Conservation (phyloP, 306 rosid species). For the Cucumis melo region DNA sequence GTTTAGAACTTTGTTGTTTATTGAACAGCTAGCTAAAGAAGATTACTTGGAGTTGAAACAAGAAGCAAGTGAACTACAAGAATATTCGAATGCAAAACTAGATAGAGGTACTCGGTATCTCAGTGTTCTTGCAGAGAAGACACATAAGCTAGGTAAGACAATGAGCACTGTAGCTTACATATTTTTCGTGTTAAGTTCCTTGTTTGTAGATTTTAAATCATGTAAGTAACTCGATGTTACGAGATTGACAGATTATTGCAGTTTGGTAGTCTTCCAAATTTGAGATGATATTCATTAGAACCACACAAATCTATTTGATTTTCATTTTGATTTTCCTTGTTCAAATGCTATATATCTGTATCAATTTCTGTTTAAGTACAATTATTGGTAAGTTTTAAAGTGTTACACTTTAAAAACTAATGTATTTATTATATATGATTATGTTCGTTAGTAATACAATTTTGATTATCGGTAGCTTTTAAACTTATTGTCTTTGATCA, state of each 20-base stretch:
- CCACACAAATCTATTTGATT: not conserved
- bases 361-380: not conserved
- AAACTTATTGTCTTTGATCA: no score
- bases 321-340: not conserved
- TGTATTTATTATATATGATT: no score
- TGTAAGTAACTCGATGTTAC: not conserved
- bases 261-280: not conserved
- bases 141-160: constrained; percentile 61
- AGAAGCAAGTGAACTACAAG: constrained; percentile 87
- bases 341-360: not conserved
- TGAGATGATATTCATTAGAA: not conserved
- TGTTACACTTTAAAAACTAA: no score
- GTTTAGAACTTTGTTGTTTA: constrained; percentile 16
- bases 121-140: constrained; percentile 82
- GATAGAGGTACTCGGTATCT: constrained; percentile 87
- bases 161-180: constrained; percentile 11
- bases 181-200: not conserved
- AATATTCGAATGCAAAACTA: constrained; percentile 84
- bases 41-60: constrained; percentile 76
- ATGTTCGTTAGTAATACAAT: no score
- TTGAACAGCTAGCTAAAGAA: constrained; percentile 70
- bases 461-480: no score
- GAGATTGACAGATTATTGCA: not conserved
- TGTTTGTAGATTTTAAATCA: not conserved
- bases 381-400: constrained; percentile 11